These are phyloP conservation scores for Verruconis gallopava DNA, from an alignment of 2,329 filamentous ascomycete species.

Conservation along the genomic window DNA sequence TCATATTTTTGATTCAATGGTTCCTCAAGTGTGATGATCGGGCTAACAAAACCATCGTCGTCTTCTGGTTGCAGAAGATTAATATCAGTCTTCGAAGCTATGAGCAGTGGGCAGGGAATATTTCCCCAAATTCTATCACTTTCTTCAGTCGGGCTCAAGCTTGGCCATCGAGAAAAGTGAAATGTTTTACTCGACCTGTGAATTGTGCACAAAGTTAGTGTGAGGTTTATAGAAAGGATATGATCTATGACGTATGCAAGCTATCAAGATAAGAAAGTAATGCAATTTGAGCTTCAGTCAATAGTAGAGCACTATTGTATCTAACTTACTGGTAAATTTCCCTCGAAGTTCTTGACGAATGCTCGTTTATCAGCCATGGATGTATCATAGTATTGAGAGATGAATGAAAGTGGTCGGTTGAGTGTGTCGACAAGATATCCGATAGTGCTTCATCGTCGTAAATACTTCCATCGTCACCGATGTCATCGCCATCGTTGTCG, in stretches of 20 bases:
- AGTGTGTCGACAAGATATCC: too few species aligned
- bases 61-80: conserved; percentile 3
- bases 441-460: too few species aligned
- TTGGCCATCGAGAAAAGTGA: neutral
- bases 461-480: too few species aligned
- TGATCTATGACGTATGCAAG: too few species aligned
- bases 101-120: conserved; percentile 4
- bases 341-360: too few species aligned
- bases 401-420: too few species aligned
- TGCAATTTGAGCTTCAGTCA: neutral
- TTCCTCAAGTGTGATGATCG: conserved; percentile 1
- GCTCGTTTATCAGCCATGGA: too few species aligned
- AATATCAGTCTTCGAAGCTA: conserved; percentile 1
- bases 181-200: neutral
- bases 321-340: too few species aligned
- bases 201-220: neutral
- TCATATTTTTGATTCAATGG: conserved; percentile 12
- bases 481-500: conserved; percentile 1
- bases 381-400: too few species aligned
- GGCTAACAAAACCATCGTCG: neutral
- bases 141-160: neutral
- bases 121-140: neutral
- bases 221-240: neutral
- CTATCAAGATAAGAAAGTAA: too few species aligned
- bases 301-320: too few species aligned